Base-by-base conservation (phyloP, 1,284 basidiomycete species). In the Heimioporus retisporus region DNA sequence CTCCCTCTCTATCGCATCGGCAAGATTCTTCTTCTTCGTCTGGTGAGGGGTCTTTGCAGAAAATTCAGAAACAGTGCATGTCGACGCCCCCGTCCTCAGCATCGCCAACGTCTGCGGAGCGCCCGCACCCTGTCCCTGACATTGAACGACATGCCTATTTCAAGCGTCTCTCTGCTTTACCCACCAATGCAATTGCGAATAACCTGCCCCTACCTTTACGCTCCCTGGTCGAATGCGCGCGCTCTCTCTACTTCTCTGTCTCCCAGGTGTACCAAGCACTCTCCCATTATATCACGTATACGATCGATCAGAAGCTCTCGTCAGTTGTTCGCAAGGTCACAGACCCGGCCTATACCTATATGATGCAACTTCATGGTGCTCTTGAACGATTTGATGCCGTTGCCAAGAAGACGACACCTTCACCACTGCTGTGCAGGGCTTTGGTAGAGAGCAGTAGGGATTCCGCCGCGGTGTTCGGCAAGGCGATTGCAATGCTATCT, bases 81-180 rank as follows among this genome's bases (percentile, higher is more conserved):
- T 81, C 81, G 43, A 84, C 84, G n/a, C 75, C 78, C 31, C 78
- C 81, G 25, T 67, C 81, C n/a, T 85, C 85, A 16, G 72, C 79
- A 51, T 86, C 85, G 1, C 83, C 85, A 25, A 81, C 83, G 3
- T 76, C 79, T 31, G 65, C 76, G 18, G 82, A 82, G 51, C 78
- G 80, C 60, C 78, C 82, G 1, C 82, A 84, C 6, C 86, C 87
- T 53, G 85, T 90, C 11, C 87, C 94, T 75, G 90, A 94, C 64
- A 88, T 88, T 31, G 96, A 97, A 76, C 90, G 95, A 43, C 95
- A 96, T 77, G 94, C 94, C 15, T 99, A 99, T 80, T 99, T 99
- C 81, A 91, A 93, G 42, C 90, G 97, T 23, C 83, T 97, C 21
- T 92, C 92, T 6, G 91, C 92, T 55, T 82, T 97, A 6, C 93